Evolutionary conservation across 2,329 filamentous ascomycete species (phyloP), one percentile per base, ranked within the genome.

Genomic region (Colletotrichum cereale): DNA sequence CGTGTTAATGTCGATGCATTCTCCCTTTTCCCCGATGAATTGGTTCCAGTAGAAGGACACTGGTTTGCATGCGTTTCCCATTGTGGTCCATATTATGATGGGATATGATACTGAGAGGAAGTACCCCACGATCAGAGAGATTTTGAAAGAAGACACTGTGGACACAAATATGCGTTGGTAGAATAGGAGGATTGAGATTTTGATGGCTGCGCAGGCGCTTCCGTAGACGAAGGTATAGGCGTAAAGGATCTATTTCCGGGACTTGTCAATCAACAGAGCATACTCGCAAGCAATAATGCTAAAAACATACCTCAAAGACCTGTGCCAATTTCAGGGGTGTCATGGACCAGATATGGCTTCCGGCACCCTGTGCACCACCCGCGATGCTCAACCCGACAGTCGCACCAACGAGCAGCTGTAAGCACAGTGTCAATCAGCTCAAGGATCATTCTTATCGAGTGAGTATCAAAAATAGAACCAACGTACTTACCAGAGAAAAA

Each of bases 171-270:
- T 62, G 3, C 73, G 67, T 40, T 67, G 68, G 50, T 74, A 74
- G 47, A 74, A 73, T n/a, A 71, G 62, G 1, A 74, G 65, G 40
- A 73, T 73, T 1, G 71, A 73, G n/a, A 73, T 71, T n/a, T 74
- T 74, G 12, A 57, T 73, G 14, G 67, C 64, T 11, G 73, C 68
- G 52, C 72, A 71, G 12, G 73, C 61, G 2, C 64, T 64, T 21
- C 64, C 73, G 52, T 74, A 74, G 1, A 73, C 47, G 18, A 72
- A 73, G 3, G 73, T 74, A 47, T 74, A 74, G 4, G 38, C 44
- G 38, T 71, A 74, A 2, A 74, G 62, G 26, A 73, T 68, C 67
- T 74, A 5, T 8, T 3, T 11, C 3, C 1, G 14, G 5, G 26
- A 34, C 2, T 48, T 2, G 47, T 36, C 16, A 40, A 31, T 7